phyloP scores from a whole-genome alignment of 495 filamentous ascomycete genomes.

The Penicillium arizonense region DNA sequence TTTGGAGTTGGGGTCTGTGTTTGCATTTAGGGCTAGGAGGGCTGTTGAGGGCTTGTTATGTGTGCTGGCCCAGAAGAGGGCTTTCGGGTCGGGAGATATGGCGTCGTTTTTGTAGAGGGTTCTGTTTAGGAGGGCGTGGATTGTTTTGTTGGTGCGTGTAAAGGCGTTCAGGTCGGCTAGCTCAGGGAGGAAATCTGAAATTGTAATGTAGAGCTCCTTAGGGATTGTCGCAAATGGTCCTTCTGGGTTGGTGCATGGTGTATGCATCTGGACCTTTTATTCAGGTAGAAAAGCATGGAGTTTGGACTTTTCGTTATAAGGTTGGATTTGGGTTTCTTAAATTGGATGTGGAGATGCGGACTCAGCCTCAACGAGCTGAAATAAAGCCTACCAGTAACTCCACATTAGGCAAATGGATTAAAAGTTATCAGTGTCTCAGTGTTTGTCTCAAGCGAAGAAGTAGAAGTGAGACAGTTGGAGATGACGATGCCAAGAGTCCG shows the following conservation, averaged over 20 bases:
- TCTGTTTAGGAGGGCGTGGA: conserved; percentile 14
- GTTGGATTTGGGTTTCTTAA: background rate
- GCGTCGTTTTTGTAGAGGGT: conserved; percentile 17
- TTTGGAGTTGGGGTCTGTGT: conserved; percentile 10
- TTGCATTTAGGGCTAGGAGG: conserved; percentile 11
- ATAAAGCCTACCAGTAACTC: too few relatives aligned
- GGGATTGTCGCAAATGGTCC: conserved; percentile 7
- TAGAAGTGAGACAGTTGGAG: background rate
- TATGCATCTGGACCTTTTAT: background rate
- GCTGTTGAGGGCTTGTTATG: conserved; percentile 10
- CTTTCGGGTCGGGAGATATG: background rate
- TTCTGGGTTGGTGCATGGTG: conserved; percentile 1
- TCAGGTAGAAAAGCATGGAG: background rate
- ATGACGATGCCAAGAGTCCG: conserved; percentile 4
- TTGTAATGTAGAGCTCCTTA: conserved; percentile 15
- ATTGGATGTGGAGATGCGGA: background rate
- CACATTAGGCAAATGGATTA: background rate
- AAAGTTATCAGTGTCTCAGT: background rate
- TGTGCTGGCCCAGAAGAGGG: conserved; percentile 19
- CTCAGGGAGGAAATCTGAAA: conserved; percentile 8
- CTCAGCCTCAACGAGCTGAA: background rate
- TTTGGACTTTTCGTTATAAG: background rate
- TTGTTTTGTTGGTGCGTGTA: conserved; percentile 4
- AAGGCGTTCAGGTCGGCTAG: conserved; percentile 17
- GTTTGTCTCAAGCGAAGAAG: background rate